A percentile compares a stretch with the other conserved stretches of the same genome.
Evolutionary conservation across 768 basidiomycete species (phyloP).

Genomic region (Auriscalpium microsporum): DNA sequence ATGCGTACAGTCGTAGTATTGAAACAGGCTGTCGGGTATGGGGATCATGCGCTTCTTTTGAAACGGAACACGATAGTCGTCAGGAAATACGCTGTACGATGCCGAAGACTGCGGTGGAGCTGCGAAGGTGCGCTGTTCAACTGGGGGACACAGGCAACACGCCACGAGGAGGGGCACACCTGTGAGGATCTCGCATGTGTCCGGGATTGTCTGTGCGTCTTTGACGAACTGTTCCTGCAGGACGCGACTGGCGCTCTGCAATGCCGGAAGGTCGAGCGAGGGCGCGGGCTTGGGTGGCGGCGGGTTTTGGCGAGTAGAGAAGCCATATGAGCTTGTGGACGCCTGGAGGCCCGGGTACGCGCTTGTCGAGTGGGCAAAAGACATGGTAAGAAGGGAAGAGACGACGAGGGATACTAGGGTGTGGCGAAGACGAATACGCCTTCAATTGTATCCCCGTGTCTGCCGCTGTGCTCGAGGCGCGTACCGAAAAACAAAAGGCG

Average conservation of each 20-base stretch:
- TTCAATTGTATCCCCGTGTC: background rate
- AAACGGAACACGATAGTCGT: constrained; percentile 71
- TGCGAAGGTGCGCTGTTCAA: constrained; percentile 18
- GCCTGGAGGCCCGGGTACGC: background rate
- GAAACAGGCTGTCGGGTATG: constrained; percentile 72
- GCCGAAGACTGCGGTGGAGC: constrained; percentile 63
- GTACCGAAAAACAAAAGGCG: background rate
- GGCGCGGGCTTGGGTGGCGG: constrained; percentile 14
- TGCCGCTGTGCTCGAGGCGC: background rate
- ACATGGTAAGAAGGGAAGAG: background rate
- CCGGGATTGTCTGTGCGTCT: constrained; percentile 68
- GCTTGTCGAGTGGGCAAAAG: background rate
- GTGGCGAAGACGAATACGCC: background rate
- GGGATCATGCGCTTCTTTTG: constrained; percentile 68
- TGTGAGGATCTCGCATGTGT: constrained; percentile 60
- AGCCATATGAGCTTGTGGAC: background rate
- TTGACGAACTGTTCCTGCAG: constrained; percentile 62
- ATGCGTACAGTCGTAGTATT: constrained; percentile 61
- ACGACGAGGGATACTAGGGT: background rate
- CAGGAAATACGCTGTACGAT: constrained; percentile 70
- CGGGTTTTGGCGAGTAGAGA: background rate
- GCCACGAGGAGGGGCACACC: constrained; percentile 32
- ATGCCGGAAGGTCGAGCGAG: constrained; percentile 47
- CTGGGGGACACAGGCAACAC: background rate
- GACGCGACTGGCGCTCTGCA: constrained; percentile 60